Evolutionary conservation across 257 asterid genomes (phyloP).

Genomic region (Jasminum sambac): DNA sequence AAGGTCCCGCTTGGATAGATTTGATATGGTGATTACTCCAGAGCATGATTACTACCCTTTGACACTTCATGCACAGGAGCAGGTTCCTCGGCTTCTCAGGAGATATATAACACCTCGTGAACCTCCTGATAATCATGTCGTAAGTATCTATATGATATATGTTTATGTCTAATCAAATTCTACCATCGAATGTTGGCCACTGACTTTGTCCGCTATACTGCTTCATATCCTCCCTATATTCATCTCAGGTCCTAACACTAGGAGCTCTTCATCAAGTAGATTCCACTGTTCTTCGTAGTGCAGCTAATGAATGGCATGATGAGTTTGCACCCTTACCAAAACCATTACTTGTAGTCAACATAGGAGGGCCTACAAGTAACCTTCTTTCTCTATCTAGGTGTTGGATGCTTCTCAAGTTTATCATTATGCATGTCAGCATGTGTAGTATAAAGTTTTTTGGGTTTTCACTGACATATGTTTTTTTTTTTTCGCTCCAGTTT

Average conservation of each 20-base stretch:
- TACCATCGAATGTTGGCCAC: slow-evolving; percentile 12
- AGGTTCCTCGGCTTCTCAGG: slow-evolving; percentile 79
- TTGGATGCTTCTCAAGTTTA: neutral
- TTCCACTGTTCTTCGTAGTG: slow-evolving; percentile 72
- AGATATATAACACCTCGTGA: slow-evolving; percentile 89
- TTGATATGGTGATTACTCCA: slow-evolving; percentile 92
- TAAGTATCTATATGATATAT: slow-evolving; percentile 39
- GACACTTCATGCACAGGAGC: slow-evolving; percentile 72
- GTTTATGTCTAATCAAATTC: slow-evolving; percentile 15
- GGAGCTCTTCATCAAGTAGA: slow-evolving; percentile 98
- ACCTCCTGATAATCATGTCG: slow-evolving; percentile 76
- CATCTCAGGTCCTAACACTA: slow-evolving; percentile 70
- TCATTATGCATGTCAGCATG: neutral
- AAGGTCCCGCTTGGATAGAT: slow-evolving; percentile 81
- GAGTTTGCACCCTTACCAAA: slow-evolving; percentile 83
- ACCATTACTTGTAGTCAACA: slow-evolving; percentile 87
- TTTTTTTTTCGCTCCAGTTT: neutral
- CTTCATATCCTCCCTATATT: slow-evolving; percentile 17
- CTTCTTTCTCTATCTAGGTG: slow-evolving; percentile 25
- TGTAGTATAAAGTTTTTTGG: neutral
- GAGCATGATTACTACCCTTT: slow-evolving; percentile 86
- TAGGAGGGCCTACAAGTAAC: slow-evolving; percentile 95
- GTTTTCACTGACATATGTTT: slow-evolving; percentile 1
- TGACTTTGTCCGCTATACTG: slow-evolving; percentile 22
- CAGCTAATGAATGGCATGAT: slow-evolving; percentile 85